A percentile compares a stretch with the other conserved stretches of the same genome.
Conservation (phyloP, 176 grass and related monocot species). For the Dactylis glomerata region DNA sequence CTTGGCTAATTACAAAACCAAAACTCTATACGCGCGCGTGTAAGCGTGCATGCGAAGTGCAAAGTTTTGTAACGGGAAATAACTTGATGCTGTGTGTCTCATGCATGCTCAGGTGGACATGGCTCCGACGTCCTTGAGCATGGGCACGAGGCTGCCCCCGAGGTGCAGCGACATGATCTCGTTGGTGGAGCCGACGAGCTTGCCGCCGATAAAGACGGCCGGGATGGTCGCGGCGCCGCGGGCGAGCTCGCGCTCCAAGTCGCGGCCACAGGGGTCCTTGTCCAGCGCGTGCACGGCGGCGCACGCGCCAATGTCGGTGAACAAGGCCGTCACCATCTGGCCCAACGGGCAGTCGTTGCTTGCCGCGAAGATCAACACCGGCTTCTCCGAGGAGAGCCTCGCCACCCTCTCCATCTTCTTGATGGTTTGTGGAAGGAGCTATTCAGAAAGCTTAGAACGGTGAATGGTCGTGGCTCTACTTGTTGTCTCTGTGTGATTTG, state of each 20-base stretch:
- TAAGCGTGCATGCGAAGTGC: no score
- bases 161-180: constrained; percentile 59
- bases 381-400: constrained; percentile 31
- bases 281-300: constrained; percentile 49
- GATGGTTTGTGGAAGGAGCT: no score
- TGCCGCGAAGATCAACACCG: constrained; percentile 59
- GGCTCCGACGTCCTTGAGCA: constrained; percentile 51
- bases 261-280: constrained; percentile 37
- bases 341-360: constrained; percentile 63
- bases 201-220: constrained; percentile 59
- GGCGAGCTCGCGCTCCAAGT: constrained; percentile 41
- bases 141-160: constrained; percentile 41
- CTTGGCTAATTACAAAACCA: no score
- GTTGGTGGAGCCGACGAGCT: constrained; percentile 53
- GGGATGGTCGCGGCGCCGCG: constrained; percentile 39
- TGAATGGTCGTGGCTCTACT: no score
- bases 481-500: no score
- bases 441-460: no score
- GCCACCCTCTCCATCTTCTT: constrained; percentile 32
- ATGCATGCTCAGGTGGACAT: constrained; percentile 34
- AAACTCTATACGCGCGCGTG: no score
- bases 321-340: constrained; percentile 42
- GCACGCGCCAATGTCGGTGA: constrained; percentile 42
- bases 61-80: no score
- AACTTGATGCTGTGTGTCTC: no score